Percentiles rank a stretch among this genome's conserved stretches.
Evolutionary conservation across 2,329 filamentous ascomycete species (phyloP).

Genomic region (Aspergillus carbonarius): DNA sequence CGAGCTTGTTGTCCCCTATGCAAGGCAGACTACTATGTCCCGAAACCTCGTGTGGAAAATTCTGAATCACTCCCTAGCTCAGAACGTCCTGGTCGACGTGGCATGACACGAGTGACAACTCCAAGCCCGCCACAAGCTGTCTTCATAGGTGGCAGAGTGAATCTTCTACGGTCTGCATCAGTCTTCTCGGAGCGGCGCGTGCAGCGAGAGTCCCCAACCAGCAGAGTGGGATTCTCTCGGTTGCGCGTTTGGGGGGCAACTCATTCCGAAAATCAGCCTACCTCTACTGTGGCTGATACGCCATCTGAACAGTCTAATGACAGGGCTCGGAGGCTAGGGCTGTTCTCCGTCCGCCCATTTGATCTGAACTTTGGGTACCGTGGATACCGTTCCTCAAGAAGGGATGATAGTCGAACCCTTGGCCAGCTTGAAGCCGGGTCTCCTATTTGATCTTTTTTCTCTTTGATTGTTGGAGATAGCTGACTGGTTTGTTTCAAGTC

Average conservation of each 20-base stretch:
- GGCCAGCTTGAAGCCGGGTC: slow-evolving; percentile 24
- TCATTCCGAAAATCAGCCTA: neutral
- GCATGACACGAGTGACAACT: slow-evolving; percentile 24
- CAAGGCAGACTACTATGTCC: slow-evolving; percentile 96
- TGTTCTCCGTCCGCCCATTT: neutral
- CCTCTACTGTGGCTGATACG: neutral
- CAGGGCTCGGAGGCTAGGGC: neutral
- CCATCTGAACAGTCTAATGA: neutral
- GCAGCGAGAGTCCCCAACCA: slow-evolving; percentile 24
- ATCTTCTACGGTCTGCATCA: slow-evolving; percentile 35
- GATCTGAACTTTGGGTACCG: neutral
- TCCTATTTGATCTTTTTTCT: slow-evolving; percentile 7
- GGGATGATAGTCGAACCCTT: slow-evolving; percentile 14
- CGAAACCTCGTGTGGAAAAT: slow-evolving; percentile 74
- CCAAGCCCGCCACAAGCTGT: slow-evolving; percentile 36
- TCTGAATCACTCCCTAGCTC: slow-evolving; percentile 25
- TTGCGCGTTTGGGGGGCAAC: slow-evolving; percentile 7
- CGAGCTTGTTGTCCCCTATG: slow-evolving; percentile 95
- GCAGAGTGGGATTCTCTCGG: neutral
- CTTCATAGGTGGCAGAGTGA: slow-evolving; percentile 33
- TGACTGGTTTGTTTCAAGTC: neutral
- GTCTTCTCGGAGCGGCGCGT: slow-evolving; percentile 39
- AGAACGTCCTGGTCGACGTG: slow-evolving; percentile 34
- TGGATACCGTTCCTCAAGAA: neutral
- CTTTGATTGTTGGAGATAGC: neutral